phyloP scores from a whole-genome alignment of 257 asterid species.

The Salvia hispanica region DNA sequence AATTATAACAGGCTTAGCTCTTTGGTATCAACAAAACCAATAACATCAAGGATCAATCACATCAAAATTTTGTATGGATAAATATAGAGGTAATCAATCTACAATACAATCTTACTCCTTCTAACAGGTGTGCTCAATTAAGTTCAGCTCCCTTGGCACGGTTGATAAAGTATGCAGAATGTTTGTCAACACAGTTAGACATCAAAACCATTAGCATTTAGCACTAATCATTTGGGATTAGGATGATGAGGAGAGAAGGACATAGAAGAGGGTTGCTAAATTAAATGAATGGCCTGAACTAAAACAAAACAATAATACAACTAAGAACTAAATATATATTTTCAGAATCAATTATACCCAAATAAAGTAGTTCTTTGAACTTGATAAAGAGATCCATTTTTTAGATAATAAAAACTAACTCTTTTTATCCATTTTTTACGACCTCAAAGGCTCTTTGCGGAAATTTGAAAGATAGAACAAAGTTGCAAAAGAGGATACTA shows the following conservation, averaged over 20 bases:
- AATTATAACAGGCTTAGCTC: constrained; percentile 74
- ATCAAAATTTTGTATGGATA: constrained; percentile 1
- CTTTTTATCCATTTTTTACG: too few relatives aligned
- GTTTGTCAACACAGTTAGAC: constrained; percentile 41
- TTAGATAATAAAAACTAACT: too few relatives aligned
- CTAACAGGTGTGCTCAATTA: constrained; percentile 83
- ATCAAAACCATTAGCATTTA: constrained; percentile 3
- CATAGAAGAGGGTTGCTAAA: constrained; percentile 31
- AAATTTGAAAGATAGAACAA: too few relatives aligned
- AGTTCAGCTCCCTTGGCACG: constrained; percentile 69
- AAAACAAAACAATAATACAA: too few relatives aligned
- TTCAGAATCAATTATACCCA: too few relatives aligned
- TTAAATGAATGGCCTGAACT: too few relatives aligned
- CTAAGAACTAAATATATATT: too few relatives aligned
- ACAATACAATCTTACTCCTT: constrained; percentile 55
- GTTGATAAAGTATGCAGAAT: constrained; percentile 64
- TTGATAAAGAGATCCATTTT: too few relatives aligned
- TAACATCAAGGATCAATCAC: constrained; percentile 12
- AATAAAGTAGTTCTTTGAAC: too few relatives aligned
- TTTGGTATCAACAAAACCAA: constrained; percentile 47
- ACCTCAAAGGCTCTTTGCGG: too few relatives aligned
- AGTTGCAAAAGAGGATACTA: too few relatives aligned
- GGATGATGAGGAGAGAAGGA: constrained; percentile 39
- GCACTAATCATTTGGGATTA: constrained; percentile 27
- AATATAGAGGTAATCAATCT: neutral